These are phyloP conservation scores for Cardamine chenopodiifolia DNA, from an alignment of 345 rosid species.

Conservation along the genomic window DNA sequence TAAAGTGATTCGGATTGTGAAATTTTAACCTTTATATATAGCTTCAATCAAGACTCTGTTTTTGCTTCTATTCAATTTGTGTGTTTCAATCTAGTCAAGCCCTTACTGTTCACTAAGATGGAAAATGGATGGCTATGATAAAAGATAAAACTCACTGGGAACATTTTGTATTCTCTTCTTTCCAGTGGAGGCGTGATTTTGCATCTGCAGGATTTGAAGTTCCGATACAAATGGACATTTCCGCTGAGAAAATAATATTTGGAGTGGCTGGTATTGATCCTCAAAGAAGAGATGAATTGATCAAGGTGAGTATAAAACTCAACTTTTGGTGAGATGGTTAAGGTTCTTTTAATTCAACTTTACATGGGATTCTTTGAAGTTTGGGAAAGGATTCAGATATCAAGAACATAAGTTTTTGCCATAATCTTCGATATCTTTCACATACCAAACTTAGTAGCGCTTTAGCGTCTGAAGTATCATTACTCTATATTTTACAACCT, in stretches of 20 bases:
- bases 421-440: neutral
- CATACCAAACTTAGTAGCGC: neutral
- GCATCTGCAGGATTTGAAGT: slow-evolving; percentile 98
- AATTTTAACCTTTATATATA: neutral
- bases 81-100: neutral
- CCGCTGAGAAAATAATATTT: slow-evolving; percentile 84
- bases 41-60: neutral
- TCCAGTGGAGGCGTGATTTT: slow-evolving; percentile 95
- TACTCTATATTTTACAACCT: no score
- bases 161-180: neutral
- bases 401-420: no score
- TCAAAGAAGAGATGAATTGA: slow-evolving; percentile 77
- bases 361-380: neutral
- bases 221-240: slow-evolving; percentile 93
- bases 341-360: neutral
- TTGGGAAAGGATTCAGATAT: neutral
- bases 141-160: neutral
- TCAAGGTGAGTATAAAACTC: slow-evolving; percentile 55
- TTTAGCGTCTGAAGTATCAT: neutral
- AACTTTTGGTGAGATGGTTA: neutral
- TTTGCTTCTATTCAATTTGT: neutral
- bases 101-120: neutral
- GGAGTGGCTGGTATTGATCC: slow-evolving; percentile 92
- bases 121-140: neutral
- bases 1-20: neutral